A percentile compares a stretch with the other conserved stretches of the same genome.
These are phyloP conservation scores for Apiotrichum akiyoshidainum DNA, from an alignment of 1,284 basidiomycete species.

Conservation along the genomic window DNA sequence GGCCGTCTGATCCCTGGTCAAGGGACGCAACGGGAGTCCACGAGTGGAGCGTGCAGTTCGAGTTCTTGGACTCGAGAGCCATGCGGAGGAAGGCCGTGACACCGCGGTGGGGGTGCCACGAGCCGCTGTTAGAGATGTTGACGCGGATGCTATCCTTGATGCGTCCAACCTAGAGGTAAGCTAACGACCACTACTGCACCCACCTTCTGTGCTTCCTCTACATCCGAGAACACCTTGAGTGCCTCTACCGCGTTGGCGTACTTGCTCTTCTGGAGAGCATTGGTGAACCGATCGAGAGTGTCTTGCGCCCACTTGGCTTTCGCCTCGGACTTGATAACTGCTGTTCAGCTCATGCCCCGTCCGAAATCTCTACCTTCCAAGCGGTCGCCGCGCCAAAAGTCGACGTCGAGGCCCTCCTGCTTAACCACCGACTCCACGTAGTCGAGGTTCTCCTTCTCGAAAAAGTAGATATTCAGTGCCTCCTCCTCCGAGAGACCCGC, in stretches of 20 bases:
- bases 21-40: conserved; percentile 13
- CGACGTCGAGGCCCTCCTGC: conserved; percentile 27
- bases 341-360: no score
- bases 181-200: not conserved
- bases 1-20: conserved; percentile 1
- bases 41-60: conserved; percentile 10
- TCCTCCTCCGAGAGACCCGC: conserved; percentile 46
- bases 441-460: conserved; percentile 65
- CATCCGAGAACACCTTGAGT: not conserved
- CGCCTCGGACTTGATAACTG: not conserved
- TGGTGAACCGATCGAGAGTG: not conserved
- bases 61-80: not conserved
- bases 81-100: conserved; percentile 16
- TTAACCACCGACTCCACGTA: conserved; percentile 59
- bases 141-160: not conserved
- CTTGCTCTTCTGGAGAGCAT: not conserved
- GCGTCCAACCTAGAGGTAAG: not conserved
- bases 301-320: not conserved
- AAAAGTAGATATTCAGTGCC: conserved; percentile 55
- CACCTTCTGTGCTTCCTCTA: not conserved
- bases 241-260: not conserved
- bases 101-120: conserved; percentile 20
- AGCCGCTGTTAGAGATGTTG: not conserved
- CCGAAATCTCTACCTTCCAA: conserved; percentile 17
- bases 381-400: conserved; percentile 30